A percentile compares a stretch with the other conserved stretches of the same genome.
These are phyloP conservation scores for Flueggea neowawraea DNA, from an alignment of 441 rosid genomes.

Conservation along the genomic window DNA sequence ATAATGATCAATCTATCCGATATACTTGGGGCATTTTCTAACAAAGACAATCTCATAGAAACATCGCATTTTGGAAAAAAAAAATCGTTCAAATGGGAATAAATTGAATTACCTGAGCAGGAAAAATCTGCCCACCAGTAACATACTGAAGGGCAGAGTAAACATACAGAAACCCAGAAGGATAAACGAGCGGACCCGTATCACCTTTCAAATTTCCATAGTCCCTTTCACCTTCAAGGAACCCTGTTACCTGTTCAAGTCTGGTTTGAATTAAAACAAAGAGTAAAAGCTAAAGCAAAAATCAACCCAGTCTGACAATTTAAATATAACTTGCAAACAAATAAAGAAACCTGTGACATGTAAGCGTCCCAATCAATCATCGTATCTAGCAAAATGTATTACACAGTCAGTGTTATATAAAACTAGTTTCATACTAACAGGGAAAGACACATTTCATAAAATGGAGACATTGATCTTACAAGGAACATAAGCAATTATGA, in stretches of 20 bases:
- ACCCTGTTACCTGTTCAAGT: slow-evolving; percentile 67
- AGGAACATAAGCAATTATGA: slow-evolving; percentile 76
- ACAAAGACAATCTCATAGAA: too few relatives aligned
- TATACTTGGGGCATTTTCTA: too few relatives aligned
- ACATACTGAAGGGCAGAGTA: slow-evolving; percentile 73
- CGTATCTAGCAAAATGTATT: slow-evolving; percentile 50
- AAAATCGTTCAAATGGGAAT: not conserved
- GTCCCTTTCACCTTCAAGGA: slow-evolving; percentile 88
- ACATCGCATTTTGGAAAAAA: not conserved
- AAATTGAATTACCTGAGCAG: slow-evolving; percentile 62
- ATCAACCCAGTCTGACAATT: not conserved
- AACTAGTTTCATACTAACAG: too few relatives aligned
- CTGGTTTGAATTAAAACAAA: slow-evolving; percentile 7
- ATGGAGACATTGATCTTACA: slow-evolving; percentile 39
- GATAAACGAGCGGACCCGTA: slow-evolving; percentile 94
- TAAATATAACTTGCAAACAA: not conserved
- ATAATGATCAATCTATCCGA: too few relatives aligned
- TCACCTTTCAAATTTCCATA: slow-evolving; percentile 83
- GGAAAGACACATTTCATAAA: not conserved
- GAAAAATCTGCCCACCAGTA: slow-evolving; percentile 69
- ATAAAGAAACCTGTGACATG: slow-evolving; percentile 70
- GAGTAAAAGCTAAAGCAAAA: not conserved
- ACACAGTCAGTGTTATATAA: not conserved
- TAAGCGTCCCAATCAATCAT: slow-evolving; percentile 99
- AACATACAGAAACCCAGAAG: slow-evolving; percentile 92